phyloP scores from a whole-genome alignment of 2,329 filamentous ascomycete genomes.

The Aspergillaceae sp. region DNA sequence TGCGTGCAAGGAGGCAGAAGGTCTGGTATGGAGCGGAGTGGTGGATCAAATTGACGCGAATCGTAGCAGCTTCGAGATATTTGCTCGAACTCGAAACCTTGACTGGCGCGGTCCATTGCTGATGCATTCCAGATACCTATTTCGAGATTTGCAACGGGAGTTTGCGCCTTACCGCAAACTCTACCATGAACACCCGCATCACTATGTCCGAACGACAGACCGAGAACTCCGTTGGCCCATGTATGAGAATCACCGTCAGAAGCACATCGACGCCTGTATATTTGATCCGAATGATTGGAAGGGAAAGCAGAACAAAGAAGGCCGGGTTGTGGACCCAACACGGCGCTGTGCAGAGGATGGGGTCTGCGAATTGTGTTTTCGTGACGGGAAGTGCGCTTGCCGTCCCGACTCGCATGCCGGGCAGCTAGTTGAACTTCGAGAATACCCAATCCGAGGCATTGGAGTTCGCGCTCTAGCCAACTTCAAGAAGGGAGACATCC shows the following conservation, averaged over 20 bases:
- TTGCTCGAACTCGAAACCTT: slow-evolving; percentile 14
- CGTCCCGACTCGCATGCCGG: not conserved
- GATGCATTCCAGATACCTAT: slow-evolving; percentile 3
- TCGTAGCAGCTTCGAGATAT: slow-evolving; percentile 16
- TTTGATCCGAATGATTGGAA: slow-evolving; percentile 7
- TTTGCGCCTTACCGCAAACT: slow-evolving; percentile 1
- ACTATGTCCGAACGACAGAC: slow-evolving; percentile 4
- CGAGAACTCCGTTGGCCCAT: slow-evolving; percentile 2
- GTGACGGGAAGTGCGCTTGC: not conserved
- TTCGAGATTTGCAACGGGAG: slow-evolving; percentile 3
- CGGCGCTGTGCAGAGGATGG: slow-evolving; percentile 8
- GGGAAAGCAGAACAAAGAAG: not conserved
- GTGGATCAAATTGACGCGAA: slow-evolving; percentile 10
- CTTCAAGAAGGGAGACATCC: slow-evolving; percentile 15
- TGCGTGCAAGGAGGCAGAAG: slow-evolving; percentile 1
- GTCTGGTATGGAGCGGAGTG: slow-evolving; percentile 11
- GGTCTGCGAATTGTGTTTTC: slow-evolving; percentile 13
- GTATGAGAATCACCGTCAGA: slow-evolving; percentile 7
- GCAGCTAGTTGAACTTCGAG: slow-evolving; percentile 22
- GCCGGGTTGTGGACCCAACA: slow-evolving; percentile 7
- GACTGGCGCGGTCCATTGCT: slow-evolving; percentile 16
- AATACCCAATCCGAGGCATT: slow-evolving; percentile 21
- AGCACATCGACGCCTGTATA: slow-evolving; percentile 7
- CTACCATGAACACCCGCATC: slow-evolving; percentile 9
- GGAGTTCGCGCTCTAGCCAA: slow-evolving; percentile 22